Conservation (phyloP, 805 yeast species). For the Pichia thaimueangensis region DNA sequence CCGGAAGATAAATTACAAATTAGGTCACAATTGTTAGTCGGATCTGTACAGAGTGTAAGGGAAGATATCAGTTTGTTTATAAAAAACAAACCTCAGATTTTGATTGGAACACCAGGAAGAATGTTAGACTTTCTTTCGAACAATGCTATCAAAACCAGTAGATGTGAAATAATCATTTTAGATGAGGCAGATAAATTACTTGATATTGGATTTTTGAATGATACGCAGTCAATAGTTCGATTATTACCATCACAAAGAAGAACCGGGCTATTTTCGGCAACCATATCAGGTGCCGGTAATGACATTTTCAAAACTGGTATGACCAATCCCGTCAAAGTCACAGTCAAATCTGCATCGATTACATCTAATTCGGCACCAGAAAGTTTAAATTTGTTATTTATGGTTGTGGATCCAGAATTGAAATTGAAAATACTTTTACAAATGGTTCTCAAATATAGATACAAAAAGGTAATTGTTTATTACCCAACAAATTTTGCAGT, state of each 20-base stretch:
- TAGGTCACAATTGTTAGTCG: slow-evolving; percentile 56
- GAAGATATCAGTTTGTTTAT: slow-evolving; percentile 64
- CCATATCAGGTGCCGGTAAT: slow-evolving; percentile 75
- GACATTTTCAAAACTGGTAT: slow-evolving; percentile 81
- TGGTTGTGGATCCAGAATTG: slow-evolving; percentile 48
- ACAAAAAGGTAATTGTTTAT: slow-evolving; percentile 80
- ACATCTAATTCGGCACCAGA: slow-evolving; percentile 44
- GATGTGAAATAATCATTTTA: slow-evolving; percentile 67
- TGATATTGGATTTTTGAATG: slow-evolving; percentile 67
- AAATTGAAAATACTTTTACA: slow-evolving; percentile 58
- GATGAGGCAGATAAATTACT: slow-evolving; percentile 93
- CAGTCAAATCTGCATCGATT: slow-evolving; percentile 51
- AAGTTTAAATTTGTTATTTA: slow-evolving; percentile 55
- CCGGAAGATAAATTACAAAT: slow-evolving; percentile 41
- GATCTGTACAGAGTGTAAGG: slow-evolving; percentile 54
- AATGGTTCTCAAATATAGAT: slow-evolving; percentile 47
- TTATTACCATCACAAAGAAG: slow-evolving; percentile 84
- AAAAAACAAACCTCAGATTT: slow-evolving; percentile 55
- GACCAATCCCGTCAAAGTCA: slow-evolving; percentile 85
- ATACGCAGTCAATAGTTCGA: slow-evolving; percentile 60
- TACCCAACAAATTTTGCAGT: slow-evolving; percentile 88
- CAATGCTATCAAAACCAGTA: slow-evolving; percentile 47
- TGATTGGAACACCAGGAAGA: slow-evolving; percentile 93
- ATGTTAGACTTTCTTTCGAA: slow-evolving; percentile 65
- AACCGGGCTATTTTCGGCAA: slow-evolving; percentile 92